A percentile compares a stretch with the other conserved stretches of the same genome.
phyloP scores from a whole-genome alignment of 306 rosid genomes.

The Inga oerstediana region DNA sequence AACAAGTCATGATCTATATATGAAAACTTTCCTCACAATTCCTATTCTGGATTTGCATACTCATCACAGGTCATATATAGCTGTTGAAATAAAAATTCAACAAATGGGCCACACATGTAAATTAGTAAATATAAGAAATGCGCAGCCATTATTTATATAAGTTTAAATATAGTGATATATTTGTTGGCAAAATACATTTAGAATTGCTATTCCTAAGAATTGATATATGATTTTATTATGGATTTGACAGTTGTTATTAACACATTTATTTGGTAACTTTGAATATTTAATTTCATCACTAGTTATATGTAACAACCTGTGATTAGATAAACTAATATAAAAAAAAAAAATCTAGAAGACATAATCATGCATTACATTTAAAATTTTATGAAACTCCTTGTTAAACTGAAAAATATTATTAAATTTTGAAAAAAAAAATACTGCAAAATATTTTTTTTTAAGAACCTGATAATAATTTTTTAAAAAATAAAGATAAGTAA shows the following conservation, averaged over 20 bases:
- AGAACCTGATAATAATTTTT: no score
- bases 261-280: background rate
- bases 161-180: no score
- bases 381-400: no score
- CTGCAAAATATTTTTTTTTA: no score
- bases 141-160: background rate
- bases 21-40: background rate
- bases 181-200: no score
- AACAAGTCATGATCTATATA: background rate
- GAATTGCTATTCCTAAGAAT: background rate
- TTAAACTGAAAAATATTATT: no score
- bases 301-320: background rate
- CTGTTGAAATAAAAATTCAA: background rate
- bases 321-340: no score
- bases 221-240: background rate
- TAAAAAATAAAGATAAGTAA: no score
- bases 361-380: no score
- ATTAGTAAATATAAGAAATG: background rate
- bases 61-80: background rate
- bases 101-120: background rate
- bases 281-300: background rate
- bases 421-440: no score
- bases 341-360: background rate
- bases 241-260: background rate
- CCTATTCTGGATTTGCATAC: background rate